phyloP scores from a whole-genome alignment of 768 basidiomycete species.

The Macrolepiota albuminosa region DNA sequence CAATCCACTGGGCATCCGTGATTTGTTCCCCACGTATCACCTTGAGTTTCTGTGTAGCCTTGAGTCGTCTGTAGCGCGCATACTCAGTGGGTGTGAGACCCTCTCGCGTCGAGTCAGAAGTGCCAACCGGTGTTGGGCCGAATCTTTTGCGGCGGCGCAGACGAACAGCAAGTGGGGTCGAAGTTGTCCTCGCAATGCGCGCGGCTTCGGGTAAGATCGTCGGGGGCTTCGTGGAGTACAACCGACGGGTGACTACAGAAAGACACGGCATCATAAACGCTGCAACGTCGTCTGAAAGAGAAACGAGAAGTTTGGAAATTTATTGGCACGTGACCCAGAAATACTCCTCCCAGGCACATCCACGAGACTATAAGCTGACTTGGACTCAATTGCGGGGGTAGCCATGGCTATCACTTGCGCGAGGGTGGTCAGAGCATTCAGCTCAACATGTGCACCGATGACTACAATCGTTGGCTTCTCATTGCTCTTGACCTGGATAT shows the following conservation, averaged over 20 bases:
- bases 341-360: neutral
- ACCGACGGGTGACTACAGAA: constrained; percentile 27
- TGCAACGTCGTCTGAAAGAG: neutral
- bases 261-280: constrained; percentile 33
- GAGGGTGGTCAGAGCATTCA: constrained; percentile 45
- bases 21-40: constrained; percentile 30
- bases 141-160: constrained; percentile 56
- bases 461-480: constrained; percentile 63
- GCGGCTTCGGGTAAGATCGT: constrained; percentile 31
- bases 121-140: constrained; percentile 27
- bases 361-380: neutral
- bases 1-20: constrained; percentile 57
- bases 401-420: constrained; percentile 36
- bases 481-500: constrained; percentile 68
- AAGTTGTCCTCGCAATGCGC: constrained; percentile 58
- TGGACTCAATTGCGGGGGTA: constrained; percentile 18
- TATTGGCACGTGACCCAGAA: constrained; percentile 13
- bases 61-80: constrained; percentile 54
- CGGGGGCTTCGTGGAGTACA: constrained; percentile 36
- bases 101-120: constrained; percentile 43
- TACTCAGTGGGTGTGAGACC: constrained; percentile 67
- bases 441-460: constrained; percentile 54
- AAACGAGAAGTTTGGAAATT: constrained; percentile 10
- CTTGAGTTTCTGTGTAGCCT: constrained; percentile 46
- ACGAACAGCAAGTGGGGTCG: constrained; percentile 70